phyloP scores from a whole-genome alignment of 352 stramenopile species.

The Phytophthora nicotianae region DNA sequence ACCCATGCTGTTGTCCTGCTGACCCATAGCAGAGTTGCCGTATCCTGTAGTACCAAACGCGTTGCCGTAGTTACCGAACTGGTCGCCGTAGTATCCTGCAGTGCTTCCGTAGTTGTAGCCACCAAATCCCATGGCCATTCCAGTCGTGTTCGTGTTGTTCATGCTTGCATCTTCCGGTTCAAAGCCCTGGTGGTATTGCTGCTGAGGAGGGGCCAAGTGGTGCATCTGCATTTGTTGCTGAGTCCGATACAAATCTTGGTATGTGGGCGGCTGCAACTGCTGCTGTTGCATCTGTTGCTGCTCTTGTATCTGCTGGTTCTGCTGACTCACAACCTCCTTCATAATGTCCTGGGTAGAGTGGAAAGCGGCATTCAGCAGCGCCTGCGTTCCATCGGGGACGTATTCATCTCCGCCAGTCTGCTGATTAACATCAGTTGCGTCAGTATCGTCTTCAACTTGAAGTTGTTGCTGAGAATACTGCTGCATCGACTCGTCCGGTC shows the following conservation, averaged over 20 bases:
- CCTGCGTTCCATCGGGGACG: conserved; percentile 63
- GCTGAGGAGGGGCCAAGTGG: conserved; percentile 33
- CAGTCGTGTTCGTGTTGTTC: conserved; percentile 25
- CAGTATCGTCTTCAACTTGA: conserved; percentile 13
- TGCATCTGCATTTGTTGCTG: conserved; percentile 47
- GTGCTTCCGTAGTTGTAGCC: conserved; percentile 35
- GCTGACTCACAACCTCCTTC: conserved; percentile 63
- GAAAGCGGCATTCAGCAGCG: conserved; percentile 68
- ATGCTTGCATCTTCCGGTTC: conserved; percentile 64
- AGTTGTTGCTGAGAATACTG: conserved; percentile 31
- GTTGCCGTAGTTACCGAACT: conserved; percentile 47
- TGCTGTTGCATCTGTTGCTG: conserved; percentile 45
- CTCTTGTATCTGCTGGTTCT: conserved; percentile 45
- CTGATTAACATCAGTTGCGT: conserved; percentile 23
- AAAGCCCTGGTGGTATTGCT: conserved; percentile 60
- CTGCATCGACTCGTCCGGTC: conserved; percentile 24
- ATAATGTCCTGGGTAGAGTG: conserved; percentile 81
- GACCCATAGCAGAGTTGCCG: conserved; percentile 26
- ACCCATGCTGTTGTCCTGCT: conserved; percentile 33
- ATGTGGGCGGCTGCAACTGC: conserved; percentile 38
- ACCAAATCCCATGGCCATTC: conserved; percentile 37
- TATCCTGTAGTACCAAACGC: conserved; percentile 40
- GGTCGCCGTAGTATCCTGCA: conserved; percentile 40
- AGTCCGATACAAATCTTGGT: conserved; percentile 42
- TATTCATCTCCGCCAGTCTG: conserved; percentile 34